A percentile compares a stretch with the other conserved stretches of the same genome.
Conservation (phyloP, 116 monocot genomes). For the Thalassia testudinum region DNA sequence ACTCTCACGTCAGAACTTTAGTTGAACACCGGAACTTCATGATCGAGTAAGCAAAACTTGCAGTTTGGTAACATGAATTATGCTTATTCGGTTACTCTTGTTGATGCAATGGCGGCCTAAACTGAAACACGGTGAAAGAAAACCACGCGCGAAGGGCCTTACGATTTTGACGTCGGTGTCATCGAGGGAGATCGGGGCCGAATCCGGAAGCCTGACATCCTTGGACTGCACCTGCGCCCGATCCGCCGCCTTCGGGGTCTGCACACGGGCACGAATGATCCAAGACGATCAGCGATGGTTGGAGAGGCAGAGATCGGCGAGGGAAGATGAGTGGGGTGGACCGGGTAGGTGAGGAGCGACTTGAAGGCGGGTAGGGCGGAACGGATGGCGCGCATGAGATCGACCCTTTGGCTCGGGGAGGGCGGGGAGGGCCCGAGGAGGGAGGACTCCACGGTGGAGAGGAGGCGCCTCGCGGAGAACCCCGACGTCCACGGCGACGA, state of each 20-base stretch:
- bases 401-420: constrained; percentile 52
- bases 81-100: no score
- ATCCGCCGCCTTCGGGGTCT: constrained; percentile 78
- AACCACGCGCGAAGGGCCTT: no score
- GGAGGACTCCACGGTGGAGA: constrained; percentile 36
- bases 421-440: constrained; percentile 57
- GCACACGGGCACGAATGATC: not conserved
- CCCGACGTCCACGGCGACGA: constrained; percentile 4
- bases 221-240: constrained; percentile 67
- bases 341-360: constrained; percentile 50
- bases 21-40: no score
- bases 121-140: no score
- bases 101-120: no score
- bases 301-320: constrained; percentile 34
- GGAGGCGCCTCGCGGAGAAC: constrained; percentile 49
- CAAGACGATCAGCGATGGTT: constrained; percentile 31
- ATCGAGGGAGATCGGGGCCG: constrained; percentile 61
- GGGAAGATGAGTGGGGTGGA: constrained; percentile 40
- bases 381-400: no score
- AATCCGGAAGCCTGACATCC: constrained; percentile 71
- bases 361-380: constrained; percentile 54
- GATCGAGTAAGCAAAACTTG: no score
- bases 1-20: no score
- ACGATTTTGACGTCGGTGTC: constrained; percentile 80
- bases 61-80: no score